Evolutionary conservation across 805 yeast genomes (phyloP).

Genomic region (Ogataea naganishii): DNA sequence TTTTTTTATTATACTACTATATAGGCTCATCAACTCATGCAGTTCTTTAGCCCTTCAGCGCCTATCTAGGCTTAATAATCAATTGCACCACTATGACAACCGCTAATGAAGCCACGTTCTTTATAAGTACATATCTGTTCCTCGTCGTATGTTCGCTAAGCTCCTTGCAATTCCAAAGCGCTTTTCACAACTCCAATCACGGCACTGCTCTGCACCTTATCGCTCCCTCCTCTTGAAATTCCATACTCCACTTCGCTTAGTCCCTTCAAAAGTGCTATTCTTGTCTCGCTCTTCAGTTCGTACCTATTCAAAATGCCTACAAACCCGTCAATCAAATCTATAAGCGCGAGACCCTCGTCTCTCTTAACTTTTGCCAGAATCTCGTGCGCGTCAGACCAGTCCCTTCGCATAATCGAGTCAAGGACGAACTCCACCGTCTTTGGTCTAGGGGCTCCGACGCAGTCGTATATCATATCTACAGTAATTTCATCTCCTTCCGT

Average conservation of each 20-base stretch:
- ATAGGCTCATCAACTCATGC: too few relatives aligned
- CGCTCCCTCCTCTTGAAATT: slow-evolving; percentile 86
- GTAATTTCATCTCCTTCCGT: slow-evolving; percentile 43
- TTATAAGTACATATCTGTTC: not conserved
- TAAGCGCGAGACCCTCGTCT: slow-evolving; percentile 78
- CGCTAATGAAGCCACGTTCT: too few relatives aligned
- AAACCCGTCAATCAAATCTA: slow-evolving; percentile 75
- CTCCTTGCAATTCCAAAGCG: slow-evolving; percentile 46
- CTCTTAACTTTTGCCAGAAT: slow-evolving; percentile 61
- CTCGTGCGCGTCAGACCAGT: slow-evolving; percentile 71
- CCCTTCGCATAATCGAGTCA: slow-evolving; percentile 73
- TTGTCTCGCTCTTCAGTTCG: slow-evolving; percentile 53
- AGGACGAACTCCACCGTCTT: slow-evolving; percentile 68
- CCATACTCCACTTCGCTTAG: slow-evolving; percentile 87
- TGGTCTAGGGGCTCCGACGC: slow-evolving; percentile 95
- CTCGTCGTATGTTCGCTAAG: too few relatives aligned
- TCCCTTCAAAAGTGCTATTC: slow-evolving; percentile 58
- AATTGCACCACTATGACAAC: too few relatives aligned
- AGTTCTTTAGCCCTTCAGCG: too few relatives aligned
- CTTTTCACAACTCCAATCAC: slow-evolving; percentile 77
- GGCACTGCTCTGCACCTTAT: slow-evolving; percentile 83
- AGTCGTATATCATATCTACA: slow-evolving; percentile 76
- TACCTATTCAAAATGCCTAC: slow-evolving; percentile 61
- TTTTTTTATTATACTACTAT: too few relatives aligned
- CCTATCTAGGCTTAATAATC: too few relatives aligned